A percentile compares a stretch with the other conserved stretches of the same genome.
These are phyloP conservation scores for Malania oleifera DNA, from an alignment of 164 flowering plant species.

Conservation along the genomic window DNA sequence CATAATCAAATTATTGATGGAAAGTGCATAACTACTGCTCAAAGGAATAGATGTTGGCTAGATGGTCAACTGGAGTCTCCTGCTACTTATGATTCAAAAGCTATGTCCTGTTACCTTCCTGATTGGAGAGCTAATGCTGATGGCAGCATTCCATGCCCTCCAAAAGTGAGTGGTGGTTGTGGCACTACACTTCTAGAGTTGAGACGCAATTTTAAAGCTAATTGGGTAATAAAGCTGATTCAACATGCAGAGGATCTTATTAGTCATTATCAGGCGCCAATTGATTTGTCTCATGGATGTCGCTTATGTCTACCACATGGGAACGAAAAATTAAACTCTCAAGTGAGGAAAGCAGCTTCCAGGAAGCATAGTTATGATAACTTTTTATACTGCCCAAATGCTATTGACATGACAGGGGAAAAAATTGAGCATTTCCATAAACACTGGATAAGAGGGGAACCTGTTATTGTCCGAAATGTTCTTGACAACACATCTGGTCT, in stretches of 20 bases:
- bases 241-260: neutral
- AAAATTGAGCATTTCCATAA: neutral
- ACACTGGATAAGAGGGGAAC: constrained; percentile 2
- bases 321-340: neutral
- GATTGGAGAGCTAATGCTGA: neutral
- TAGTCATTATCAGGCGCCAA: neutral
- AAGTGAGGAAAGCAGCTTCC: neutral
- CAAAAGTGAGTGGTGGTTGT: neutral
- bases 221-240: neutral
- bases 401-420: neutral
- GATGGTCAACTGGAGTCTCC: neutral
- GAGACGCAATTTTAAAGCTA: neutral
- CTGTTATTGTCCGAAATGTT: constrained; percentile 1
- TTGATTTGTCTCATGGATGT: neutral
- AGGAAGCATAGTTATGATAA: neutral
- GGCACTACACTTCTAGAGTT: neutral
- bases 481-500: neutral
- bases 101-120: neutral
- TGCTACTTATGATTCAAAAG: neutral
- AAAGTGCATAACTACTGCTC: neutral
- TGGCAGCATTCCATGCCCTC: constrained; percentile 1
- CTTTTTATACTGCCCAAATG: neutral
- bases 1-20: neutral
- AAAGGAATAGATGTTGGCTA: neutral
- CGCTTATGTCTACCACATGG: neutral